These are phyloP conservation scores for Magnolia sinica DNA, from an alignment of 164 flowering plant genomes.

Conservation along the genomic window DNA sequence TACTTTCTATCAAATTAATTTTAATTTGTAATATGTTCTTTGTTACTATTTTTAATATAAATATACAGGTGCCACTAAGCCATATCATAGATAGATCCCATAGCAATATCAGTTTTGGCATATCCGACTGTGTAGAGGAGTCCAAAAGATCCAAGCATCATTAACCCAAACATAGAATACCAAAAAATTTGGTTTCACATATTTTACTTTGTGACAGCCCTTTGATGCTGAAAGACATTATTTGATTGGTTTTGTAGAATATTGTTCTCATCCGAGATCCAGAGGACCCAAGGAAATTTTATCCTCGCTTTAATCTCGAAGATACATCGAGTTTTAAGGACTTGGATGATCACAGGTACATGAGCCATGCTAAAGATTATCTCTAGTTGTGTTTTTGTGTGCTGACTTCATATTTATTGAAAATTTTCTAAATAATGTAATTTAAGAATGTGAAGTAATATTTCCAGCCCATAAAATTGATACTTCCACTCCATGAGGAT, in stretches of 20 bases:
- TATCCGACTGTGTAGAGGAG: not conserved
- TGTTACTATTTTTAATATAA: too few species aligned
- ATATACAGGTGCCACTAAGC: not conserved
- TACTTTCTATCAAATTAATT: too few species aligned
- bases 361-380: not conserved
- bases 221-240: not conserved
- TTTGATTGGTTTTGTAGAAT: constrained; percentile 54
- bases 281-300: constrained; percentile 72
- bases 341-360: constrained; percentile 85
- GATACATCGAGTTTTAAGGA: constrained; percentile 80
- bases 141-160: not conserved
- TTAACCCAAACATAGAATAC: not conserved
- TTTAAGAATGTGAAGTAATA: not conserved
- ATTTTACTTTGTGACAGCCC: not conserved
- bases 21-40: too few species aligned
- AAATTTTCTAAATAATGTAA: too few species aligned
- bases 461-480: not conserved
- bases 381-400: not conserved
- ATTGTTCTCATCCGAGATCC: constrained; percentile 89
- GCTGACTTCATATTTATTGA: not conserved
- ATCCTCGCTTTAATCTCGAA: constrained; percentile 95
- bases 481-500: not conserved
- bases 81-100: not conserved
- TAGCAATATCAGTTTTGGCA: too few species aligned
- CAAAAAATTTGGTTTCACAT: not conserved